phyloP scores from a whole-genome alignment of 495 filamentous ascomycete genomes.

The Xylaria longipes region DNA sequence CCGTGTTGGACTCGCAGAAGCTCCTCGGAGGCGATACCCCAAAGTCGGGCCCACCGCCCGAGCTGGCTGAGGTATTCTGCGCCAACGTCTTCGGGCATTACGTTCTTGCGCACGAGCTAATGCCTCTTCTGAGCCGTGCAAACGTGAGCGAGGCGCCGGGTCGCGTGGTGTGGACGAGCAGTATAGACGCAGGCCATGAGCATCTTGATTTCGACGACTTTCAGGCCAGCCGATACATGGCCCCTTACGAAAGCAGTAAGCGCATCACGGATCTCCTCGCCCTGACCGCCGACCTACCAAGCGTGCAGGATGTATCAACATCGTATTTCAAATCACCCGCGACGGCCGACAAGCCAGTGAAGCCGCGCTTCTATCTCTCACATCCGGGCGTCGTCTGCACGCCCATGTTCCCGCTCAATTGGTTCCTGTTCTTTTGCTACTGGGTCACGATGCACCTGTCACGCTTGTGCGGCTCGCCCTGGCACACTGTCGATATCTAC shows the following conservation, averaged over 20 bases:
- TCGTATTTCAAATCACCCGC: slow-evolving; percentile 42
- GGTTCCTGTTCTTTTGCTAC: slow-evolving; percentile 67
- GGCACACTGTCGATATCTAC: slow-evolving; percentile 79
- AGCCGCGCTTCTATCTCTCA: slow-evolving; percentile 65
- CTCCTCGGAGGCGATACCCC: slow-evolving; percentile 29
- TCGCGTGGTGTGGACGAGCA: slow-evolving; percentile 85
- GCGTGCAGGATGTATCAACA: slow-evolving; percentile 61
- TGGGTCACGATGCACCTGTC: slow-evolving; percentile 68
- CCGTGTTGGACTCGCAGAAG: slow-evolving; percentile 49
- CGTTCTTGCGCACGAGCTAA: slow-evolving; percentile 79
- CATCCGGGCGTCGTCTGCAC: slow-evolving; percentile 91
- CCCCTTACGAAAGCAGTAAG: slow-evolving; percentile 85
- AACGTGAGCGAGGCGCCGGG: slow-evolving; percentile 46
- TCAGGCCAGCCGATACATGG: slow-evolving; percentile 66
- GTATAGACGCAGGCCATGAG: slow-evolving; percentile 69
- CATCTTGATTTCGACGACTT: slow-evolving; percentile 71
- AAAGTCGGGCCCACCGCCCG: slow-evolving; percentile 24
- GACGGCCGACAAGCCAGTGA: slow-evolving; percentile 36
- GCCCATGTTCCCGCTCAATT: slow-evolving; percentile 72
- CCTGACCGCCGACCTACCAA: slow-evolving; percentile 73
- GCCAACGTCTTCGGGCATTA: slow-evolving; percentile 97
- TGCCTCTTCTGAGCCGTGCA: slow-evolving; percentile 68
- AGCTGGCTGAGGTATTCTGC: slow-evolving; percentile 80
- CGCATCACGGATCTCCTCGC: slow-evolving; percentile 82
- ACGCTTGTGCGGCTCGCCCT: slow-evolving; percentile 83